These are phyloP conservation scores for Knufia petricola DNA, from an alignment of 2,329 filamentous ascomycete genomes.

Conservation along the genomic window DNA sequence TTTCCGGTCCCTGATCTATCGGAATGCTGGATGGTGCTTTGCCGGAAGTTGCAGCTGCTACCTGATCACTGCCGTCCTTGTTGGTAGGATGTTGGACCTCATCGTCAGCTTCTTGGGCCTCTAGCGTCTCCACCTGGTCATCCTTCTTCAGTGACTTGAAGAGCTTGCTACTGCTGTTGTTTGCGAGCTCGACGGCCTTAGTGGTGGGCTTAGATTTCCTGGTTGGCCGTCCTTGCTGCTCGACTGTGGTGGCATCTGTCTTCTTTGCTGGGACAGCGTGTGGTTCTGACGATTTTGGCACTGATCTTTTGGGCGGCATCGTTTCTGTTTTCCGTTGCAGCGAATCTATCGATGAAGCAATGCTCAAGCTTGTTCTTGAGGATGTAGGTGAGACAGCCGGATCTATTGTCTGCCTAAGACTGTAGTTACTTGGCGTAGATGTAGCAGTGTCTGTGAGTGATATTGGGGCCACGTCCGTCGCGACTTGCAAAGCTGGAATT, in stretches of 20 bases:
- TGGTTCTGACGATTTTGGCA: background rate
- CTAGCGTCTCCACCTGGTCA: background rate
- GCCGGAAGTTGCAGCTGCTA: too few species aligned
- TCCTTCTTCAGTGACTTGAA: slow-evolving; percentile 1
- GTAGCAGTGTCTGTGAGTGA: background rate
- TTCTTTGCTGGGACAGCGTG: background rate
- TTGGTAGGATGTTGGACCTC: background rate
- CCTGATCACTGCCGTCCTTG: too few species aligned
- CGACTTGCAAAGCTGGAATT: background rate
- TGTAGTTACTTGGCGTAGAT: background rate
- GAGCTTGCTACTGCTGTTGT: background rate
- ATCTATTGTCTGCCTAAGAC: background rate
- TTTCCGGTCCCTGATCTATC: too few species aligned
- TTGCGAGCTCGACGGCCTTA: slow-evolving; percentile 1
- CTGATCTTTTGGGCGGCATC: background rate
- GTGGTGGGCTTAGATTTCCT: slow-evolving; percentile 2
- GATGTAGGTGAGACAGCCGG: background rate
- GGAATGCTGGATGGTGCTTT: too few species aligned
- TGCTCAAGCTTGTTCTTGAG: background rate
- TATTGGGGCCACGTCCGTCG: background rate
- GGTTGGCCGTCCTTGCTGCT: background rate
- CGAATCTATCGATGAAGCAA: background rate
- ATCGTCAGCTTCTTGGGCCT: background rate
- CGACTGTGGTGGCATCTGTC: background rate
- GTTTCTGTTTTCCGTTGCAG: background rate